Evolutionary conservation across 176 grass and related monocot species (phyloP), one percentile per base, ranked within the genome.

Genomic region (Cenchrus americanus): DNA sequence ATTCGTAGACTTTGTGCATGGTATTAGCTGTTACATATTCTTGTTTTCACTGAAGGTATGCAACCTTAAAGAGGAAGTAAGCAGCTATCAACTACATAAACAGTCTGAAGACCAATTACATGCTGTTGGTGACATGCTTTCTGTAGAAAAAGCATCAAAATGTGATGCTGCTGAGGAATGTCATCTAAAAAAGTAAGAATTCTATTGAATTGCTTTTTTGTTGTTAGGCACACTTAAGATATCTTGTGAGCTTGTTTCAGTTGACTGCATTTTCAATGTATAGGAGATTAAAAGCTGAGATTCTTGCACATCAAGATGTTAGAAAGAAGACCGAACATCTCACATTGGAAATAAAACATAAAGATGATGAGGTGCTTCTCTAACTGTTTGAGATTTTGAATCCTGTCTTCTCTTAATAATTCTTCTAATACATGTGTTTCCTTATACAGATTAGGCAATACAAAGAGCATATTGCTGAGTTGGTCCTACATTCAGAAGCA

Each of bases 11-110:
- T 73, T 73, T 73, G 7, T 76, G 53, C n/a, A 76, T 41, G 76
- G 51, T 62, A 53, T 70, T 40, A 55, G 13, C 52, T 54, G 2
- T 79, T 2, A 79, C 27, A 40, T 72, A 77, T 78, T 80, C 46
- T 66, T 49, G 3, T 27, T 77, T 82, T 70, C 12, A 61, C 59
- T 66, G 18, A 65, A 96, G 94, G 86, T 92, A 62, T 73, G 73
- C 69, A 91, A 94, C 82, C 89, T 97, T 66, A 97, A 92, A 90
- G 91, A 92, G 82, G 89, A 94, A 89, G 91, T 94, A 79, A 88
- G 82, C 80, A 97, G 71, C 76, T 81, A 90, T 79, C 91, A 97
- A 81, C 76, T 71, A 69, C 75, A 88, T 40, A 93, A 90, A 79
- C 68, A 75, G 64, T 87, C 74, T 42, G 84, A 93, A 77, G 75